Conservation (phyloP, 2,329 filamentous ascomycete species). For the Talaromyces sp. region DNA sequence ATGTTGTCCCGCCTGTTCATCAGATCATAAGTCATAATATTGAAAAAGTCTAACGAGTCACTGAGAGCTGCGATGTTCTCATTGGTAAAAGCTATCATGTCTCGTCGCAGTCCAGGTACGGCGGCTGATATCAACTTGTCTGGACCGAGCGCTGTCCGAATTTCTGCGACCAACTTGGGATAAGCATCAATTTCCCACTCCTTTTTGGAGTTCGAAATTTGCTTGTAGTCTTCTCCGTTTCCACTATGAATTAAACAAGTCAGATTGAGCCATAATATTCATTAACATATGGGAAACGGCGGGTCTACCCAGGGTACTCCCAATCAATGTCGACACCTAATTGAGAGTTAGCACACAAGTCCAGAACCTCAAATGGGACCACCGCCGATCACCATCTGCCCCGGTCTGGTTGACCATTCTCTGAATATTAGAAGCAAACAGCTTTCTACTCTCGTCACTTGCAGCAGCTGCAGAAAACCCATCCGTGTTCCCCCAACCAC, state of each 20-base stretch:
- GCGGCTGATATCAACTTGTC: slow-evolving; percentile 58
- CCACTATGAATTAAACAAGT: slow-evolving; percentile 30
- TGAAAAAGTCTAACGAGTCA: slow-evolving; percentile 55
- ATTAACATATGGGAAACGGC: background rate
- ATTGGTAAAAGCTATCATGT: slow-evolving; percentile 60
- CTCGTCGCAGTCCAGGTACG: slow-evolving; percentile 56
- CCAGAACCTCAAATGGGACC: background rate
- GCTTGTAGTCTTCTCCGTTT: slow-evolving; percentile 62
- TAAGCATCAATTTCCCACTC: slow-evolving; percentile 55
- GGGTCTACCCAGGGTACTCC: slow-evolving; percentile 42
- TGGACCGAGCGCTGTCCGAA: slow-evolving; percentile 52
- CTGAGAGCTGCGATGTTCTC: slow-evolving; percentile 52
- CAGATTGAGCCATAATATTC: background rate
- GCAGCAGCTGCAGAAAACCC: slow-evolving; percentile 56
- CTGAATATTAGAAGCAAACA: slow-evolving; percentile 59
- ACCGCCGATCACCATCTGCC: slow-evolving; percentile 53
- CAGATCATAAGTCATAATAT: slow-evolving; percentile 51
- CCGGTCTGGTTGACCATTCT: slow-evolving; percentile 56
- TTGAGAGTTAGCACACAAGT: slow-evolving; percentile 6
- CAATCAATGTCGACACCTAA: slow-evolving; percentile 55
- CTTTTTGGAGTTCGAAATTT: slow-evolving; percentile 52
- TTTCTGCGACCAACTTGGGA: slow-evolving; percentile 52
- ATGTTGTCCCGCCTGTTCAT: slow-evolving; percentile 16
- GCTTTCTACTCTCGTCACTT: slow-evolving; percentile 44
- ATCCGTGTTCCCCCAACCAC: slow-evolving; percentile 64